Base-by-base conservation (phyloP, 805 yeast species). In the Helenozyma baotianmanensis region DNA sequence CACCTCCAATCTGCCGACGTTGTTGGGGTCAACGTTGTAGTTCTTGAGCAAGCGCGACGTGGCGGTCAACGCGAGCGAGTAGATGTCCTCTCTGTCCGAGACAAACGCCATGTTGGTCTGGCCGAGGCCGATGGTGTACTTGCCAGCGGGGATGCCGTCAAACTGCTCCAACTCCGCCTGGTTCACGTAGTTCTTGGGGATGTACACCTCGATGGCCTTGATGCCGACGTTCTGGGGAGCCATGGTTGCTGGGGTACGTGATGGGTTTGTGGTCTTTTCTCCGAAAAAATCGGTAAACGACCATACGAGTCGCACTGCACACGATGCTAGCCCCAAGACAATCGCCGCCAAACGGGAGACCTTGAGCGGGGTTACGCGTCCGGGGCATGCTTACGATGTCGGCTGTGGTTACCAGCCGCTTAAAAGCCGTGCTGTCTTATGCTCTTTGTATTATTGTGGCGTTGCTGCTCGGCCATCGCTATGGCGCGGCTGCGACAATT, bases 41-140 rank as follows among this genome's bases (percentile, higher is more conserved):
- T 88, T 81, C 53, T 78, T 72, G 53, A 92, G 66, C 55, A 92
- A 75, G 39, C 77, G 78, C 42, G 82, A 76, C 41, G 84, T 72
- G 14, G 74, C 97, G n/a, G 97, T 92, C 56, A 92, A 70, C n/a
- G 85, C 68, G 74, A 92, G 72, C 23, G 98, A 92, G 71, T 89
- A 89, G 53, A 88, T 88, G 56, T 92, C 98, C 66, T 92, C 97
- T 62, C 96, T 80, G 68, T 92, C 98, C 59, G 90, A 83, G 47
- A 92, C 97, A 53, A 86, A 92, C 13, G 95, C 77, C 99, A 92
- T 92, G 64, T 88, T 87, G 54, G 96, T 90, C 71, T 92, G 98
- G 45, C 99, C 99, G 40, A 92, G 74, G 31, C 99, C 99, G 62
- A 92, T 90, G 57, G 99, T 92, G 74, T 88, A 92, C 63, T 92